Evolutionary conservation across 2,329 filamentous ascomycete genomes (phyloP).

Genomic region (Aspergillus neoniger): DNA sequence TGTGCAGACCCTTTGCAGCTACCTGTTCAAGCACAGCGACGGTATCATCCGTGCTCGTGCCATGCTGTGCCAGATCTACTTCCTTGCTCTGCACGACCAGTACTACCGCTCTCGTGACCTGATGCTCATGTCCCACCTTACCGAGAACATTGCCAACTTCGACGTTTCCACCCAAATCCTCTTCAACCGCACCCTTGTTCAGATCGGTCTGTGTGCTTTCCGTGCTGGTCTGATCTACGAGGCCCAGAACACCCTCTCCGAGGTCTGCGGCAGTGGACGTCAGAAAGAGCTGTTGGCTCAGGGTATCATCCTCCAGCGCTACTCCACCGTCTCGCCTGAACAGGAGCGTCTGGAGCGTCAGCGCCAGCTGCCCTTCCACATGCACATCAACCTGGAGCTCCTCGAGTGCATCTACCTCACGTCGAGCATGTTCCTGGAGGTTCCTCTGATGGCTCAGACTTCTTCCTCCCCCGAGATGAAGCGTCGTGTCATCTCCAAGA

Average conservation of each 20-base stretch:
- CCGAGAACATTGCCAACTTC: conserved; percentile 95
- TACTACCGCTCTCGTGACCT: conserved; percentile 98
- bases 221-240: conserved; percentile 95
- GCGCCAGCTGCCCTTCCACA: conserved; percentile 97
- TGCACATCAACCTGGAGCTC: conserved; percentile 99
- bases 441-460: conserved; percentile 92
- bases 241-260: conserved; percentile 94
- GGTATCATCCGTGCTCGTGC: conserved; percentile 94
- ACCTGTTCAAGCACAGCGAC: conserved; percentile 91
- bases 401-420: conserved; percentile 98
- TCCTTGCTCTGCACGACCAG: conserved; percentile 93
- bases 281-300: conserved; percentile 98
- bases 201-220: conserved; percentile 98
- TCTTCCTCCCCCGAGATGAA: conserved; percentile 95
- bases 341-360: conserved; percentile 97
- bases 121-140: conserved; percentile 99
- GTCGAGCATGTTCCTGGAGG: conserved; percentile 98
- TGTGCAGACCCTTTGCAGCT: conserved; percentile 86
- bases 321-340: conserved; percentile 92
- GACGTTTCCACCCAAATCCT: conserved; percentile 97
- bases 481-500: conserved; percentile 98
- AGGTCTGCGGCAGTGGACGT: conserved; percentile 95
- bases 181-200: conserved; percentile 96
- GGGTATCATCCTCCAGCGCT: conserved; percentile 97
- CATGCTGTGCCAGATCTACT: conserved; percentile 99